phyloP scores from a whole-genome alignment of 2,329 filamentous ascomycete species.

The Nothomitra cinnamomea region DNA sequence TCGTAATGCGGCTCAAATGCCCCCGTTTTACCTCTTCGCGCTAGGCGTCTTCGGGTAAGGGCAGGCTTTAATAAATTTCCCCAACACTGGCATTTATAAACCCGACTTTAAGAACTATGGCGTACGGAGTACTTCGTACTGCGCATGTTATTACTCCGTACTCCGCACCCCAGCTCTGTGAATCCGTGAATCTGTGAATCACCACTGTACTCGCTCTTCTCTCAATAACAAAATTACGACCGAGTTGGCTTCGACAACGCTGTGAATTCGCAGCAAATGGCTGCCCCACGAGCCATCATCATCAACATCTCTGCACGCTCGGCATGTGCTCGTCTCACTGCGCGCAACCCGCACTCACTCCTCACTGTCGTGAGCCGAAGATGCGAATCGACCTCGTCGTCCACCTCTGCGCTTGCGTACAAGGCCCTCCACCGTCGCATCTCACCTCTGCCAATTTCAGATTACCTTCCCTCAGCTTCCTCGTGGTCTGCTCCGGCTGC shows the following conservation, averaged over 20 bases:
- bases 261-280: constrained; percentile 21
- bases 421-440: constrained; percentile 89
- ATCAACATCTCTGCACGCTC: constrained; percentile 13
- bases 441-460: constrained; percentile 60
- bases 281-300: constrained; percentile 24
- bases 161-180: too few relatives aligned
- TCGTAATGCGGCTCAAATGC: not conserved
- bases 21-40: not conserved
- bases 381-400: constrained; percentile 35
- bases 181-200: too few relatives aligned
- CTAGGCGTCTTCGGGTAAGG: not conserved
- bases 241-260: not conserved
- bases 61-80: not conserved
- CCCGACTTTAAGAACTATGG: too few relatives aligned
- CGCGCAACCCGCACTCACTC: not conserved
- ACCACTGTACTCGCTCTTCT: too few relatives aligned
- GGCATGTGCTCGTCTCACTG: not conserved
- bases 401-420: constrained; percentile 89
- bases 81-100: too few relatives aligned
- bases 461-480: constrained; percentile 45
- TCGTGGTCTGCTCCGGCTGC: constrained; percentile 73
- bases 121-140: too few relatives aligned
- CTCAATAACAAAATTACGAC: too few relatives aligned
- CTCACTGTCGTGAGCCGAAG: constrained; percentile 11
- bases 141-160: too few relatives aligned